phyloP scores from a whole-genome alignment of 2,329 filamentous ascomycete genomes.

The Colletotrichum eremochloae region DNA sequence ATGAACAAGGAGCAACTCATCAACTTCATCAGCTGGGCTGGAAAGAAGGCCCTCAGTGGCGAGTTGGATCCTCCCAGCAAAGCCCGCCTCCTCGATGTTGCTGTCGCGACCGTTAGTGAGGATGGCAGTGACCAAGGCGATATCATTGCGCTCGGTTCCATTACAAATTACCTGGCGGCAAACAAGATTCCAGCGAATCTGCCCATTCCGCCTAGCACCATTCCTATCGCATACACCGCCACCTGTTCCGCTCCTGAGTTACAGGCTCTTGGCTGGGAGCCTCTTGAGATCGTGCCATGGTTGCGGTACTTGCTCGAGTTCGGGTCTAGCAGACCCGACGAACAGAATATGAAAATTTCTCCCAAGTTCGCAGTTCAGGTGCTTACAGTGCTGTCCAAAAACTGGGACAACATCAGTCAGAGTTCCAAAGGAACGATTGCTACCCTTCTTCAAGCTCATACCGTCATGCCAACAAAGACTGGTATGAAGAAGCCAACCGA shows the following conservation, averaged over 20 bases:
- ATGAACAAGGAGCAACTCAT: slow-evolving; percentile 82
- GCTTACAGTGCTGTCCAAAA: slow-evolving; percentile 85
- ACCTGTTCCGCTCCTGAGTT: slow-evolving; percentile 76
- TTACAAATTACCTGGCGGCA: slow-evolving; percentile 81
- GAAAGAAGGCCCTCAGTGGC: slow-evolving; percentile 76
- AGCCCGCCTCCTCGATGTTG: slow-evolving; percentile 80
- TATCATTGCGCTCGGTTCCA: slow-evolving; percentile 82
- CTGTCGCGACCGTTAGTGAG: slow-evolving; percentile 77
- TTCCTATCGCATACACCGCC: slow-evolving; percentile 87
- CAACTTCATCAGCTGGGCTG: slow-evolving; percentile 88
- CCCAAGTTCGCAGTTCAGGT: slow-evolving; percentile 82
- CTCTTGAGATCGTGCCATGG: slow-evolving; percentile 89
- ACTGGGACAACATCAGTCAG: slow-evolving; percentile 84
- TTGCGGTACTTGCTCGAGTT: slow-evolving; percentile 82
- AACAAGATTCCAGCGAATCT: slow-evolving; percentile 84
- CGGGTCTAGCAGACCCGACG: slow-evolving; percentile 68
- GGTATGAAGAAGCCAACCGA: slow-evolving; percentile 90
- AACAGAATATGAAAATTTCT: slow-evolving; percentile 79
- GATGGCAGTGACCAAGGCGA: slow-evolving; percentile 71
- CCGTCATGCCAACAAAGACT: slow-evolving; percentile 89
- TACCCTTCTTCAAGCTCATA: slow-evolving; percentile 73
- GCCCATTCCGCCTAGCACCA: slow-evolving; percentile 83
- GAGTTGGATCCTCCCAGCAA: slow-evolving; percentile 79
- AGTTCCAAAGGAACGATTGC: slow-evolving; percentile 75
- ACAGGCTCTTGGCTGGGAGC: slow-evolving; percentile 86